Conservation (phyloP, 1,139 yeast genomes). For the Pichia norvegensis region DNA sequence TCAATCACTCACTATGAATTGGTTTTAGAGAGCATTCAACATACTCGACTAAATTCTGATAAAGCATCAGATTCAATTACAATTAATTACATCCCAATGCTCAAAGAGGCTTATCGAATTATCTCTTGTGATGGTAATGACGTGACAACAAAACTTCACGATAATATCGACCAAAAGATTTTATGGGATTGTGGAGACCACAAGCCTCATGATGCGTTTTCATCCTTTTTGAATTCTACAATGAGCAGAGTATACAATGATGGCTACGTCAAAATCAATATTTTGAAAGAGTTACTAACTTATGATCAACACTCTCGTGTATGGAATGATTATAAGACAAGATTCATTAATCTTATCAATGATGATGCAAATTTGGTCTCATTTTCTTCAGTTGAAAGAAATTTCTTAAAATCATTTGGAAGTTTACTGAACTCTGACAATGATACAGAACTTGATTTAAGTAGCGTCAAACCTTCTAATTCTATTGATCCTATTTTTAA, state of each 20-base stretch:
- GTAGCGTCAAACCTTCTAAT: slow-evolving; percentile 13
- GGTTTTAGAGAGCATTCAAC: slow-evolving; percentile 7
- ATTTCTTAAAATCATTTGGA: slow-evolving; percentile 16
- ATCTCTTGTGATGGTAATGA: slow-evolving; percentile 8
- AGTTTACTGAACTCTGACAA: slow-evolving; percentile 10
- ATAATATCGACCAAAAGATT: slow-evolving; percentile 43
- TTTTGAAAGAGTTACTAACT: slow-evolving; percentile 29
- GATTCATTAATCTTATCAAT: slow-evolving; percentile 13
- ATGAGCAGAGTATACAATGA: slow-evolving; percentile 5
- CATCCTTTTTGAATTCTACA: slow-evolving; percentile 1
- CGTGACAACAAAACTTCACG: slow-evolving; percentile 25
- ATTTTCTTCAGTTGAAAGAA: slow-evolving; percentile 20
- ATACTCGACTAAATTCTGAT: slow-evolving; percentile 5
- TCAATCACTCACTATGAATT: slow-evolving; percentile 30
- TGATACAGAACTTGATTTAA: background rate
- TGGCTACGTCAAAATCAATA: slow-evolving; percentile 24
- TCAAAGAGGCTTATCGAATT: slow-evolving; percentile 5
- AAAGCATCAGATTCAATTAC: slow-evolving; percentile 2
- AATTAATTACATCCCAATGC: slow-evolving; percentile 4
- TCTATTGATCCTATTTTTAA: slow-evolving; percentile 18
- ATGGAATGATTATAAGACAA: slow-evolving; percentile 12
- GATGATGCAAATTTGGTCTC: background rate
- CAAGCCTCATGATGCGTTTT: slow-evolving; percentile 16
- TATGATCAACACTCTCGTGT: slow-evolving; percentile 20
- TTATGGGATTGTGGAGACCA: slow-evolving; percentile 41